These are phyloP conservation scores for Cladobotryum mycophilum DNA, from an alignment of 2,329 filamentous ascomycete species.

Conservation along the genomic window DNA sequence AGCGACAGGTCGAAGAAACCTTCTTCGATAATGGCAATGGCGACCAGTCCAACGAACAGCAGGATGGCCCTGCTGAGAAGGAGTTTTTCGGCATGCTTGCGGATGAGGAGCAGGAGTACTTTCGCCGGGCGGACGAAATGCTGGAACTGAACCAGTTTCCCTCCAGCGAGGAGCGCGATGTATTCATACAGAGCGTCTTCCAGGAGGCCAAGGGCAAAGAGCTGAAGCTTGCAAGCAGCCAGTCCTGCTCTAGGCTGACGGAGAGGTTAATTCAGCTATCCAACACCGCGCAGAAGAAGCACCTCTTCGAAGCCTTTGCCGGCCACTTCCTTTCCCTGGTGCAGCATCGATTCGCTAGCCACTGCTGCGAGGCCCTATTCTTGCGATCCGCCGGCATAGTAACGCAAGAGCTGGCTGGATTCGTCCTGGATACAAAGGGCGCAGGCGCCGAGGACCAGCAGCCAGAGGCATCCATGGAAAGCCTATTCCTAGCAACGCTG, in stretches of 20 bases:
- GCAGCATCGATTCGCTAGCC: conserved; percentile 92
- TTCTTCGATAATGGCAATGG: conserved; percentile 19
- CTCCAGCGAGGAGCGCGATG: conserved; percentile 61
- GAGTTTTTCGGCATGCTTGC: conserved; percentile 92
- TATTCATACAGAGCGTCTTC: conserved; percentile 78
- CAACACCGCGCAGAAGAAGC: conserved; percentile 73
- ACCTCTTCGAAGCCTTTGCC: conserved; percentile 76
- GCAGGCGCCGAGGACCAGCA: conserved; percentile 37
- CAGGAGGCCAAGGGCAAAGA: conserved; percentile 86
- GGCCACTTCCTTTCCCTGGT: conserved; percentile 84
- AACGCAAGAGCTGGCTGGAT: conserved; percentile 60
- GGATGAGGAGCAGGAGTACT: conserved; percentile 93
- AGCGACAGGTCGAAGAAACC: conserved; percentile 17
- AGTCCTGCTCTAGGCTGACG: conserved; percentile 89
- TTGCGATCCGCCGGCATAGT: conserved; percentile 73
- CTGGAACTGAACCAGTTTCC: conserved; percentile 86
- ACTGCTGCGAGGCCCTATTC: conserved; percentile 94
- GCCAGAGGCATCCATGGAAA: conserved; percentile 66
- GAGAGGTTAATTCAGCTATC: conserved; percentile 84
- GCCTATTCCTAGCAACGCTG: conserved; percentile 73
- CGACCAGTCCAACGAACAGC: conserved; percentile 13
- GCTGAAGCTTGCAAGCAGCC: conserved; percentile 90
- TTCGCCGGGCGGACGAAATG: conserved; percentile 80
- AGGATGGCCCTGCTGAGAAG: conserved; percentile 42
- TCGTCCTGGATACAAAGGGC: conserved; percentile 37